Conservation (phyloP, 2,329 filamentous ascomycete genomes). For the Lachnellula occidentalis region DNA sequence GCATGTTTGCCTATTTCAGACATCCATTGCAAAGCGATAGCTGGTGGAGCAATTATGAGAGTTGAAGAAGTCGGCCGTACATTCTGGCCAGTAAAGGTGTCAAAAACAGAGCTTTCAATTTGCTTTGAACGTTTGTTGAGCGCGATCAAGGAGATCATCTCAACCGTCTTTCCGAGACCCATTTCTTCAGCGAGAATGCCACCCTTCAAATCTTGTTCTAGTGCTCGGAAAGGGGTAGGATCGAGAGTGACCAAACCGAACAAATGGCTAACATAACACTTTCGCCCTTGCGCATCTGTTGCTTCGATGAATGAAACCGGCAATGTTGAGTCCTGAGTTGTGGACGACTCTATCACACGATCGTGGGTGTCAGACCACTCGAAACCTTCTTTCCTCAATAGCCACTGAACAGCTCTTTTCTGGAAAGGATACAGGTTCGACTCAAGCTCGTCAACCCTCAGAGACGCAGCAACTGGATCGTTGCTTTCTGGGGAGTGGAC, state of each 20-base stretch:
- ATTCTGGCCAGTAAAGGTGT: conserved; percentile 37
- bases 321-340: background rate
- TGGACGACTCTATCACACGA: background rate
- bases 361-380: conserved; percentile 34
- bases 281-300: conserved; percentile 41
- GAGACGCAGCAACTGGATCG: conserved; percentile 34
- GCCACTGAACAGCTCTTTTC: conserved; percentile 63
- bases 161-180: conserved; percentile 77
- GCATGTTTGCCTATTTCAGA: conserved; percentile 55
- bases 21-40: conserved; percentile 56
- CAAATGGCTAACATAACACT: conserved; percentile 56
- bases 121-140: conserved; percentile 46
- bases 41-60: conserved; percentile 54
- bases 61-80: conserved; percentile 50
- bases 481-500: conserved; percentile 54
- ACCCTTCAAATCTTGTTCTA: conserved; percentile 42
- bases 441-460: conserved; percentile 40
- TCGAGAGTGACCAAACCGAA: conserved; percentile 54
- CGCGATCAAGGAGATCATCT: conserved; percentile 65
- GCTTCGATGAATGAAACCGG: conserved; percentile 38
- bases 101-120: conserved; percentile 19
- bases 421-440: conserved; percentile 67
- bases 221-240: conserved; percentile 37
- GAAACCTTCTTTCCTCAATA: conserved; percentile 61
- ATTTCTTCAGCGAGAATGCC: conserved; percentile 67